Evolutionary conservation across 176 grass and related monocot genomes (phyloP), one percentile per base, ranked within the genome.

Genomic region (Raddia distichophylla): DNA sequence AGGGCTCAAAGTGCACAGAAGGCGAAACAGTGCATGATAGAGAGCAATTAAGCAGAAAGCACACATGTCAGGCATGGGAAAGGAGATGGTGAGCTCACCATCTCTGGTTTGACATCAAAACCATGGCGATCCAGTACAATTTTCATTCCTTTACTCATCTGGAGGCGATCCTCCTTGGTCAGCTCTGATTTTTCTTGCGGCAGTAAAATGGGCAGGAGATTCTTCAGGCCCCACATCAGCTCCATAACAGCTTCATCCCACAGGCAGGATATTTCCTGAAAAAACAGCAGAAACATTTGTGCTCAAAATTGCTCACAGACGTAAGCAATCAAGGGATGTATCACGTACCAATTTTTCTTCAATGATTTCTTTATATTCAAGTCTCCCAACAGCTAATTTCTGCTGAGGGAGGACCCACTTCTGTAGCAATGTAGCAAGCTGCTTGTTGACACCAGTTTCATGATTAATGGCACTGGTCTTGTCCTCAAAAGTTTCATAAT

Each of bases 211-310:
- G 9, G 7, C 66, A 46, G 46, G 17, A 46, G 66, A 46, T 46
- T 47, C 18, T 69, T n/a, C 15, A 68, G 17, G 43, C 67, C 67
- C 67, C 67, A 69, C 67, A 69, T 69, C 3, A 69, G 9, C 44
- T 69, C 67, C 18, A 22, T 47, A n/a, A 50, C 67, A 47, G 42
- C n/a, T 13, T 22, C 18, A 27, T 47, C 44, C 2, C 46, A 48
- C 10, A 70, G 42, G 67, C 67, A 70, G 20, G 45, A 19, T 22
- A 50, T 5, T 49, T 5, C 43, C 67, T 7, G 49, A 70, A 70
- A n/a, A 70, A 49, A 4, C 22, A 17, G n/a, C 67, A 50, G 6
- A 0, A 69, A 69, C 46, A 10, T 46, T 46, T n/a, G 47, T 70
- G 10, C 22, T 70, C 44, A 50, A 50, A 67, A 16, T 71, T 51